Percentiles rank a stretch among this genome's conserved stretches.
These are phyloP conservation scores for Xylariaceae sp. DNA, from an alignment of 2,329 filamentous ascomycete species.

Conservation along the genomic window DNA sequence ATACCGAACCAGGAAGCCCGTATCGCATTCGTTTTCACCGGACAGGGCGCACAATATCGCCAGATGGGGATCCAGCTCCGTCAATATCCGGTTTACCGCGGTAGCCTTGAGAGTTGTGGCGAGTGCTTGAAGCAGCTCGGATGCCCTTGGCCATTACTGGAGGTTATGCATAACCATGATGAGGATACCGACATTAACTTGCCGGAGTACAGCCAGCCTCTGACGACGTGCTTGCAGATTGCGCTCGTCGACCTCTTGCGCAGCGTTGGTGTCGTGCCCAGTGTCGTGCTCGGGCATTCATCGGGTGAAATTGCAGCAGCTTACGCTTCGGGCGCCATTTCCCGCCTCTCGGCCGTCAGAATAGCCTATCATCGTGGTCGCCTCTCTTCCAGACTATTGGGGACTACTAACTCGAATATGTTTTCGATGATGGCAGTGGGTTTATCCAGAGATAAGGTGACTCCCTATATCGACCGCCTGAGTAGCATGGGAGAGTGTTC, in stretches of 20 bases:
- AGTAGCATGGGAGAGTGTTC: too few species aligned
- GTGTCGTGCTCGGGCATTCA: neutral
- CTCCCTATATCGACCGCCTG: too few species aligned
- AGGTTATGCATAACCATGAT: neutral
- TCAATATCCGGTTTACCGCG: neutral
- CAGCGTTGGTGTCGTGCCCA: neutral
- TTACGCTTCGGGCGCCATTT: neutral
- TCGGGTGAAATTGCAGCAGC: neutral
- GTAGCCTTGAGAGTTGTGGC: neutral
- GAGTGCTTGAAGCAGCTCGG: neutral
- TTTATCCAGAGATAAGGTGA: too few species aligned
- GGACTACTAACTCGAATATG: too few species aligned
- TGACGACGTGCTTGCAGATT: neutral
- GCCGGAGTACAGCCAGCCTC: neutral
- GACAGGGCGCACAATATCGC: slow-evolving; percentile 28
- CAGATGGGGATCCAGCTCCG: slow-evolving; percentile 26
- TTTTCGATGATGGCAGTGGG: too few species aligned
- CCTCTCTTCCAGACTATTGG: too few species aligned
- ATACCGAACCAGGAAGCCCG: neutral
- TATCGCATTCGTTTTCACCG: slow-evolving; percentile 22
- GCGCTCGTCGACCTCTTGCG: neutral
- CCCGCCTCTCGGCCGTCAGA: neutral
- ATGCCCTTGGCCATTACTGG: neutral
- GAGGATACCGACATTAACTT: neutral
- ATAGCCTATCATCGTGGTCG: neutral